These are phyloP conservation scores for Endogone sp. DNA, from an alignment of 192 early-diverging fungal species.

Conservation along the genomic window DNA sequence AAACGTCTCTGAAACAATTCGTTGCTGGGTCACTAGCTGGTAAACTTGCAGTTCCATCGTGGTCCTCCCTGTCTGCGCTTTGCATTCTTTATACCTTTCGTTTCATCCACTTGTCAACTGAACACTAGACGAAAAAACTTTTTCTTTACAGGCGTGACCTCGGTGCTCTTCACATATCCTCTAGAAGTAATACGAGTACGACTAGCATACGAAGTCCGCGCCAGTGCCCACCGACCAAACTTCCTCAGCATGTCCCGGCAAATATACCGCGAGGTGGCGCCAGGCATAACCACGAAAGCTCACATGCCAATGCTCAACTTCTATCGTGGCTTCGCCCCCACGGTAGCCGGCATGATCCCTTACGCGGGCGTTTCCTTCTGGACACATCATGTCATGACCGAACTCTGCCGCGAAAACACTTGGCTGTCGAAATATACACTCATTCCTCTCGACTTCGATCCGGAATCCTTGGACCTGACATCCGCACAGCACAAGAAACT, in stretches of 20 bases:
- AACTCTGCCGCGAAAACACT: constrained; percentile 49
- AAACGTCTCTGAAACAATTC: constrained; percentile 69
- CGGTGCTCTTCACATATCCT: constrained; percentile 88
- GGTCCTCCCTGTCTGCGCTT: neutral
- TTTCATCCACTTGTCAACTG: neutral
- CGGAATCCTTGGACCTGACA: constrained; percentile 12
- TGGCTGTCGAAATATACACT: constrained; percentile 35
- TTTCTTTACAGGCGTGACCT: constrained; percentile 68
- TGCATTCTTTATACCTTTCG: neutral
- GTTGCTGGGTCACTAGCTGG: constrained; percentile 75
- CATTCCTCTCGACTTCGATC: constrained; percentile 20
- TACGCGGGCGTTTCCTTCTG: constrained; percentile 96
- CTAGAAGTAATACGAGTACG: constrained; percentile 92
- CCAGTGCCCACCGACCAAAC: constrained; percentile 7
- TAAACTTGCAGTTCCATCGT: neutral
- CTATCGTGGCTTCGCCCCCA: constrained; percentile 89
- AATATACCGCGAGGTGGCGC: constrained; percentile 78
- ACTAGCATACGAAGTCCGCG: constrained; percentile 80
- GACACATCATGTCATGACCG: constrained; percentile 73
- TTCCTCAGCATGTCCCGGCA: constrained; percentile 28
- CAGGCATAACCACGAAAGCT: constrained; percentile 35
- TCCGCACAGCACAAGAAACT: constrained; percentile 7
- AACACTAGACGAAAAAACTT: neutral
- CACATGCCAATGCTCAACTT: constrained; percentile 67
- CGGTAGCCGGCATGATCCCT: constrained; percentile 90